Percentiles rank a stretch among this genome's conserved stretches.
These are phyloP conservation scores for Eucalyptus guilfoylei DNA, from an alignment of 345 rosid genomes.

Conservation along the genomic window DNA sequence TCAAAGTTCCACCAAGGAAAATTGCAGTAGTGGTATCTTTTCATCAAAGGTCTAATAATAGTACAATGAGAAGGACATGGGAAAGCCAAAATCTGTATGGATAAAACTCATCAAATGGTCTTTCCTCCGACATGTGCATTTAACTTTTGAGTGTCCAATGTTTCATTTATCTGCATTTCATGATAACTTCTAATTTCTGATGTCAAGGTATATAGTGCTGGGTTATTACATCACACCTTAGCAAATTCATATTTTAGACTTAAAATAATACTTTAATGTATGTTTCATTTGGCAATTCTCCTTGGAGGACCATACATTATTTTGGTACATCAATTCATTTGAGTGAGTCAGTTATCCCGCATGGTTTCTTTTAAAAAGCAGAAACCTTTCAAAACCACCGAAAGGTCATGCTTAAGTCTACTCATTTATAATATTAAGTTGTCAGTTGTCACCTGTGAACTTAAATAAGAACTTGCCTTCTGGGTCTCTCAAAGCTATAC, in stretches of 20 bases:
- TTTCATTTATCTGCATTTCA: not conserved
- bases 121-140: not conserved
- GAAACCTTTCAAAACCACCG: constrained; percentile 17
- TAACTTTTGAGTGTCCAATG: not conserved
- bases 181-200: not conserved
- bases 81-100: not conserved
- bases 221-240: not conserved
- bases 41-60: not conserved
- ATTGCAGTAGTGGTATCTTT: not conserved
- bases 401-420: constrained; percentile 4
- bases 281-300: not conserved
- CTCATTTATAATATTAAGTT: not conserved
- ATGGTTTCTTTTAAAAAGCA: not conserved
- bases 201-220: not conserved
- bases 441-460: not conserved
- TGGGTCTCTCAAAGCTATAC: not conserved
- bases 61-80: not conserved
- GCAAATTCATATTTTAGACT: not conserved
- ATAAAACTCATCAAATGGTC: not conserved
- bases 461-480: not conserved
- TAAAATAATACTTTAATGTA: not conserved
- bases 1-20: not conserved
- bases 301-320: not conserved
- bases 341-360: not conserved
- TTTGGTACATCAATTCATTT: not conserved